phyloP scores from a whole-genome alignment of 306 rosid species.

The Lithocarpus polystachyus region DNA sequence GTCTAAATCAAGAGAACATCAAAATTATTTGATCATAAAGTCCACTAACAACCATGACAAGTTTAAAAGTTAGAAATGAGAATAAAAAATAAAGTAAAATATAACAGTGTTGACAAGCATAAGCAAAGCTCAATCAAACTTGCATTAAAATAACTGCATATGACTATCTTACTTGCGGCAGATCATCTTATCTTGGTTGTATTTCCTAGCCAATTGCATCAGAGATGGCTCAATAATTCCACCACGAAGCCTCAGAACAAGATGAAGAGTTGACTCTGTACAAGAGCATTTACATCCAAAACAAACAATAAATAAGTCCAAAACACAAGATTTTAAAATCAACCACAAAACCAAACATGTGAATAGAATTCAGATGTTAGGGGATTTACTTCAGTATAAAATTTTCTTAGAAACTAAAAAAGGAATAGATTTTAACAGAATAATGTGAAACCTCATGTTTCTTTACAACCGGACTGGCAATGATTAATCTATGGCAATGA shows the following conservation, averaged over 20 bases:
- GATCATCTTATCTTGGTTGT: constrained; percentile 89
- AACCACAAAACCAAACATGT: not conserved
- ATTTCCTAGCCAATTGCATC: constrained; percentile 98
- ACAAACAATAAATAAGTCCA: not conserved
- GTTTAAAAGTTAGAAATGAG: not conserved
- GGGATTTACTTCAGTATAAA: not conserved
- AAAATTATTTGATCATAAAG: not conserved
- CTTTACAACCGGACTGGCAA: no score
- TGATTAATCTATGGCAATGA: no score
- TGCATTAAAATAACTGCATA: not conserved
- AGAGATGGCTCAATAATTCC: constrained; percentile 96
- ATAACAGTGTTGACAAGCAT: not conserved
- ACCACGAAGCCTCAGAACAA: constrained; percentile 99
- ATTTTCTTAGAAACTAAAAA: not conserved
- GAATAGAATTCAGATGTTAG: not conserved
- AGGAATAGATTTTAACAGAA: not conserved
- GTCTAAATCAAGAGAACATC: not conserved
- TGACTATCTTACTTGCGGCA: constrained; percentile 83
- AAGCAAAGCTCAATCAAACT: not conserved
- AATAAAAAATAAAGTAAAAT: not conserved
- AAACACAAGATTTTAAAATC: not conserved
- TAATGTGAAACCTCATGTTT: no score
- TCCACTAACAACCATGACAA: not conserved
- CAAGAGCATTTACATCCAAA: not conserved
- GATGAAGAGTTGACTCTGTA: constrained; percentile 91